Evolutionary conservation across 2,329 filamentous ascomycete species (phyloP), one percentile per base, ranked within the genome.

Genomic region (Fonsecaea pedrosoi): DNA sequence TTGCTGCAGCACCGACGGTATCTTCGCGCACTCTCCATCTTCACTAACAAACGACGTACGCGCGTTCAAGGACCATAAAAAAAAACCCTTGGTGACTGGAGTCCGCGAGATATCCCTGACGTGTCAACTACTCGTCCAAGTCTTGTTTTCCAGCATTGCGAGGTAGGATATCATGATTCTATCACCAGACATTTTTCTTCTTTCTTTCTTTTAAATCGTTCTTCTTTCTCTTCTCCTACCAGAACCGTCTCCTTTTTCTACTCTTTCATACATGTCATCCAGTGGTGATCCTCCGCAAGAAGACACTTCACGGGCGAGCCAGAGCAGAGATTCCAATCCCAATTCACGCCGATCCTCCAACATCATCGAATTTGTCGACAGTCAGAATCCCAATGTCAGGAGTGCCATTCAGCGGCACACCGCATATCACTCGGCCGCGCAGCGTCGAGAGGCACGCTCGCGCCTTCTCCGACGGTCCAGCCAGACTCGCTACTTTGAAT

Each of bases 331-430:
- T 13, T 60, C 68, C 10, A 25, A 25, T 25, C 25, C 25, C 3
- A 50, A 32, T 7, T 37, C 38, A 30, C 56, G 18, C 30, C 59
- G 60, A 30, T 54, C 59, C 42, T 61, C 59, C 9, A 71, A 68
- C 21, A 59, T 69, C 21, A 69, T 71, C 32, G 69, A 70, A 25
- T 71, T 73, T 53, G 70, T 73, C 57, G 67, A 71, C 62, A 73
- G 70, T 37, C 66, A 71, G 50, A 69, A 71, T 37, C 70, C 71
- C 4, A 71, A 70, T 55, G 67, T 70, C 56, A 68, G 69, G 54
- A 71, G 70, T 67, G 66, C 71, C 54, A 72, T 73, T 40, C 71
- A 71, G 54, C 62, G 71, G 56, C 70, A 73, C 55, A 73, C 71
- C 1, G 71, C 71, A 40, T 70, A 70, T 48, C 68, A 71, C 50